A percentile compares a stretch with the other conserved stretches of the same genome.
These are phyloP conservation scores for Nakaseomyces sp. DNA, from an alignment of 1,139 yeast species.

Conservation along the genomic window DNA sequence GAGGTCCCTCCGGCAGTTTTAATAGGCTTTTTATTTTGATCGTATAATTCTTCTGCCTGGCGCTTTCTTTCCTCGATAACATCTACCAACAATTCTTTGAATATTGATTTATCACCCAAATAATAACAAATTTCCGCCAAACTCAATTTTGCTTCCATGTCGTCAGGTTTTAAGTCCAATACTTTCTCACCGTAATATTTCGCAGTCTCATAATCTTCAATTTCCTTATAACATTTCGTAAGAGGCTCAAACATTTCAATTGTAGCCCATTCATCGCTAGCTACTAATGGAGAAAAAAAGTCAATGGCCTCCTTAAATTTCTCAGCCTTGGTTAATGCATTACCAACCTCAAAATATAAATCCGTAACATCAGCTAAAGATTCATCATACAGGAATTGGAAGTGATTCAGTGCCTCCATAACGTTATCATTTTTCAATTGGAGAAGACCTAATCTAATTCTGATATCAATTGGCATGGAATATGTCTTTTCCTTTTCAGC, in stretches of 20 bases:
- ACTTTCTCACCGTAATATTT: constrained; percentile 53
- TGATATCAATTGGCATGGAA: constrained; percentile 72
- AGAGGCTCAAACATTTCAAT: constrained; percentile 51
- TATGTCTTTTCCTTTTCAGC: constrained; percentile 37
- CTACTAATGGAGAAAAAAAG: constrained; percentile 47
- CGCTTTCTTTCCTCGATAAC: constrained; percentile 37
- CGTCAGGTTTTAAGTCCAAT: constrained; percentile 48
- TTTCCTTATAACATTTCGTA: constrained; percentile 71
- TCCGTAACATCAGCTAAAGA: constrained; percentile 60
- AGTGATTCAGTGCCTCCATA: constrained; percentile 66
- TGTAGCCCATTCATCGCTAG: constrained; percentile 42
- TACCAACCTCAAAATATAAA: constrained; percentile 68
- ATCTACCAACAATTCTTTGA: constrained; percentile 49
- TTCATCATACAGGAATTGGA: constrained; percentile 48
- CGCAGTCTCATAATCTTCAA: constrained; percentile 64
- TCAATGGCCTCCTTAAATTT: constrained; percentile 63
- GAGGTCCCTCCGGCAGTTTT: constrained; percentile 11
- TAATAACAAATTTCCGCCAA: constrained; percentile 76
- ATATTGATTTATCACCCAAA: constrained; percentile 56
- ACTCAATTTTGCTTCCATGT: constrained; percentile 65
- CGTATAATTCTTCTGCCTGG: constrained; percentile 27
- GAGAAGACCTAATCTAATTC: constrained; percentile 69
- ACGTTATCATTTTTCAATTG: constrained; percentile 57
- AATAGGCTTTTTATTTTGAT: constrained; percentile 17
- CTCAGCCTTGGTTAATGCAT: constrained; percentile 59